Evolutionary conservation across 345 rosid species (phyloP).

Genomic region (Acer negundo): DNA sequence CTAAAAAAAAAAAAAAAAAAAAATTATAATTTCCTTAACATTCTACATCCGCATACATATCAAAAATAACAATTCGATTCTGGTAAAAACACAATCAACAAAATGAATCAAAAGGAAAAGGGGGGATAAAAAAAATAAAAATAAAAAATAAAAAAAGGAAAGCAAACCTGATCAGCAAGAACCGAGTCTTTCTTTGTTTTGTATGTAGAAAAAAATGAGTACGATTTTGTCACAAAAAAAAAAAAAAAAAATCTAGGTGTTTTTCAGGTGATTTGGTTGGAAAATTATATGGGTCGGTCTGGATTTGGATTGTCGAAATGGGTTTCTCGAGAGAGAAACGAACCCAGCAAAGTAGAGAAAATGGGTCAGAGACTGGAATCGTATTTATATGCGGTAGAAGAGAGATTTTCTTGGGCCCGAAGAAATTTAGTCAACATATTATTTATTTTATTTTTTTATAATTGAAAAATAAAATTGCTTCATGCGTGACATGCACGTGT

Average conservation of each 20-base stretch:
- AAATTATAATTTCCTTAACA: background rate
- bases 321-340: background rate
- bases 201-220: background rate
- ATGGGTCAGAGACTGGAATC: no score
- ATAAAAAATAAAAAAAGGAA: background rate
- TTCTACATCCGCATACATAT: background rate
- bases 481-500: background rate
- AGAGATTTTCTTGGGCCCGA: background rate
- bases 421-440: slow-evolving; percentile 2
- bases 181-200: background rate
- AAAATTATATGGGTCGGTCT: background rate
- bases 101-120: background rate
- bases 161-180: background rate
- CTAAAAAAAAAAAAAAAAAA: no score
- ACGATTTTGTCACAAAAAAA: background rate
- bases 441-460: no score
- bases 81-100: background rate
- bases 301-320: background rate
- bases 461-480: no score
- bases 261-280: background rate
- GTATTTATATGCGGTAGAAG: background rate
- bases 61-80: background rate
- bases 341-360: background rate
- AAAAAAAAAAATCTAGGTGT: background rate
- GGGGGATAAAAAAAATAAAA: no score